These are phyloP conservation scores for Lodderomyces orthopsilosis DNA, from an alignment of 1,139 yeast genomes.

Conservation along the genomic window DNA sequence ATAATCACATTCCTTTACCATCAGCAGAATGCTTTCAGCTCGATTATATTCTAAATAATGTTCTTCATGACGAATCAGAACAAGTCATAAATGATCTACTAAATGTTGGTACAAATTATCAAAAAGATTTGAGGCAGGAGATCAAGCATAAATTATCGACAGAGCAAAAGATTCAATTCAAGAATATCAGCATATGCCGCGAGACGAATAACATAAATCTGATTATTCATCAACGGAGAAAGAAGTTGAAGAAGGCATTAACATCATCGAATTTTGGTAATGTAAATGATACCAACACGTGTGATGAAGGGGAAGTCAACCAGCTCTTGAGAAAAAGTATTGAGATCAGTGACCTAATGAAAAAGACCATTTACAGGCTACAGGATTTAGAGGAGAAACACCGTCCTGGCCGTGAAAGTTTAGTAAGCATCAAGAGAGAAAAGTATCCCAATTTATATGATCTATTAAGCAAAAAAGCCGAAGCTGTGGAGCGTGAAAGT, in stretches of 20 bases:
- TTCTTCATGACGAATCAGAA: conserved; percentile 29
- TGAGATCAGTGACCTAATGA: conserved; percentile 14
- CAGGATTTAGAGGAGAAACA: conserved; percentile 11
- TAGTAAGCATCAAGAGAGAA: conserved; percentile 6
- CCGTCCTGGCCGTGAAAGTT: conserved; percentile 6
- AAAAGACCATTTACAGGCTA: conserved; percentile 11
- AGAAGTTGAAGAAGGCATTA: conserved; percentile 15
- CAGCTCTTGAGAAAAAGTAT: conserved; percentile 16
- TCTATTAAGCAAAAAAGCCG: conserved; percentile 5
- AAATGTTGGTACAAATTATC: conserved; percentile 35
- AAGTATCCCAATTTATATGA: conserved; percentile 13
- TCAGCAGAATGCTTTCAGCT: conserved; percentile 39
- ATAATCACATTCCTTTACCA: conserved; percentile 23
- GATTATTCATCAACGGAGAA: conserved; percentile 19
- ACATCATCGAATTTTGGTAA: background rate
- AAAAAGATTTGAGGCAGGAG: conserved; percentile 38
- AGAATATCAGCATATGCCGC: conserved; percentile 33
- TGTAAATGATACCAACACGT: background rate
- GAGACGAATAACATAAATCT: conserved; percentile 23
- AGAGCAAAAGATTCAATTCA: conserved; percentile 39
- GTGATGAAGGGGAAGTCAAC: conserved; percentile 16
- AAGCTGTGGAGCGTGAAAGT: background rate
- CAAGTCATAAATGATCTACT: conserved; percentile 34
- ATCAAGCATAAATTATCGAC: conserved; percentile 33
- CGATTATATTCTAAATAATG: conserved; percentile 32